Evolutionary conservation across 345 rosid species (phyloP), one percentile per base, ranked within the genome.

Genomic region (Brassica juncea): DNA sequence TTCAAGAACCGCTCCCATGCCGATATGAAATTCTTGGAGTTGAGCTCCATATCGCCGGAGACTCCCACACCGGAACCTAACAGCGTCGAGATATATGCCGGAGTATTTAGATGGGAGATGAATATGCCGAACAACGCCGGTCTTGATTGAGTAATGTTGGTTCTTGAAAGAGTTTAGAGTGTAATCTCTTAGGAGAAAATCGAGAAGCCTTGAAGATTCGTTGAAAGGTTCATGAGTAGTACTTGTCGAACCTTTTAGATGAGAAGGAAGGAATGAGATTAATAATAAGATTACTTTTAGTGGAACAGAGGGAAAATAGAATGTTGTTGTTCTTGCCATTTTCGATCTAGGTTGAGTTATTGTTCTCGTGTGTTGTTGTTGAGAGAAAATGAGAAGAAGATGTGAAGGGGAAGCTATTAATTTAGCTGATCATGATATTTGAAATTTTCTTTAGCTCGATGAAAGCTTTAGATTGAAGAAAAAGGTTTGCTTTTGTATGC

Each of bases 31-130:
- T 82, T 93, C 99, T 68, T 86, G 76, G 11, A 95, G 74, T 61
- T 74, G 87, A 3, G 97, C 96, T 0, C 99, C 99, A 55, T 95
- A 93, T 79, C 97, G 79, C 28, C 86, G 77, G n/a, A 93, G 87
- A 74, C 99, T 95, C 47, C 99, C 98, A 42, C 99, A 93, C 70
- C 99, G 86, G 72, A 87, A 90, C 84, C 87, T 90, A 28, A 77
- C 93, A 0, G 88, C 82, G 63, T 82, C 76, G 0, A 82, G 34
- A 66, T 74, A 74, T 84, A 95, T 89, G 70, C 92, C 96, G 3
- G 99, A 90, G 83, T 90, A 86, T 63, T 91, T 93, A 52, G 86
- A 85, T 0, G 99, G 98, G 11, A 95, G 85, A 37, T 86, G 65
- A 15, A 93, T 84, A 16, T 82, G 60, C 12, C 80, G 89, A 0